These are phyloP conservation scores for Trichoderma gracile DNA, from an alignment of 2,329 filamentous ascomycete genomes.

Conservation along the genomic window DNA sequence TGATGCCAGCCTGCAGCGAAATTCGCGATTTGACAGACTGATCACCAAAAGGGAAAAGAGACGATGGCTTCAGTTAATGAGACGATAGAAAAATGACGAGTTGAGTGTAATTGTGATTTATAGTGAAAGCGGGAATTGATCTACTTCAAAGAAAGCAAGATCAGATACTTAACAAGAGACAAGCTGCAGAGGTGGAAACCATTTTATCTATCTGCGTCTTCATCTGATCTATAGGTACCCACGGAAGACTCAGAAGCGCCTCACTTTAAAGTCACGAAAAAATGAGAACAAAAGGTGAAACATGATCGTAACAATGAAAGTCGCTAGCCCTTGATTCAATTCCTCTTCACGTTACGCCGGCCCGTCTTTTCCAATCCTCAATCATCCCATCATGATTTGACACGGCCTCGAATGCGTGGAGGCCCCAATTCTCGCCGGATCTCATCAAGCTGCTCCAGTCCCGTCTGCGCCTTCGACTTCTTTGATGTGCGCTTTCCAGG, in stretches of 20 bases:
- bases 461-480: constrained; percentile 77
- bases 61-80: too few species aligned
- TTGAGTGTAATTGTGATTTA: too few species aligned
- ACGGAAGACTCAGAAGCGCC: neutral
- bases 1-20: neutral
- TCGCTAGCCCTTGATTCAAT: constrained; percentile 7
- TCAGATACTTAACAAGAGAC: too few species aligned
- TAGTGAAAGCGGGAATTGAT: too few species aligned
- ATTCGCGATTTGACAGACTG: too few species aligned
- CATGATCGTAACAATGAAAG: neutral
- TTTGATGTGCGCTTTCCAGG: constrained; percentile 74
- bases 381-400: constrained; percentile 8
- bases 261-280: neutral
- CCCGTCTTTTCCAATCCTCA: neutral
- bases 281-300: neutral
- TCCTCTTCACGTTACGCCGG: neutral
- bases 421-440: constrained; percentile 78
- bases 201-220: neutral
- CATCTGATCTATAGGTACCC: too few species aligned
- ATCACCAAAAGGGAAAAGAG: too few species aligned
- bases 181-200: too few species aligned
- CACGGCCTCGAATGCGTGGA: constrained; percentile 57
- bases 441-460: constrained; percentile 88
- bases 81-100: too few species aligned
- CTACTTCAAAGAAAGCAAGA: too few species aligned